Percentiles rank a stretch among this genome's conserved stretches.
phyloP scores from a whole-genome alignment of 371 early-diverging fungal species.

The Actinomortierella ambigua region DNA sequence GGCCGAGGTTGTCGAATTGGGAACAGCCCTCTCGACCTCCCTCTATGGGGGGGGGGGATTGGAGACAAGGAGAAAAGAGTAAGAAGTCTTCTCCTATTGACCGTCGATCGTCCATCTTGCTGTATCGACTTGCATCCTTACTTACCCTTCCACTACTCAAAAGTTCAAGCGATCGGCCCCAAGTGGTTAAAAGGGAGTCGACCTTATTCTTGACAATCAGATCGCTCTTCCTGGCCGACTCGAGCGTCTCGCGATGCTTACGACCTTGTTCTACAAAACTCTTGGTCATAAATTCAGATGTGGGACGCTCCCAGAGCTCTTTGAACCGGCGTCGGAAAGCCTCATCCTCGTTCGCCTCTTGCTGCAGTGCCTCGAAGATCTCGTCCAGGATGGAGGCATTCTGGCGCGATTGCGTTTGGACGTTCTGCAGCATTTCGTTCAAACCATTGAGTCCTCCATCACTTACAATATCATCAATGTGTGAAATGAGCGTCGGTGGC shows the following conservation, averaged over 20 bases:
- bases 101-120: not conserved
- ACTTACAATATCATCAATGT: constrained; percentile 75
- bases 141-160: constrained; percentile 48
- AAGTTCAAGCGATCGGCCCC: constrained; percentile 55
- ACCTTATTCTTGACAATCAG: constrained; percentile 67
- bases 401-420: constrained; percentile 59
- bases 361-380: constrained; percentile 66
- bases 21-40: constrained; percentile 57
- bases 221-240: constrained; percentile 74
- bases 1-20: constrained; percentile 42
- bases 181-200: constrained; percentile 61
- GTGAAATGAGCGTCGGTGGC: constrained; percentile 65
- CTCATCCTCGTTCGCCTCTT: constrained; percentile 78
- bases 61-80: no score
- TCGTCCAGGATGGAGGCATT: constrained; percentile 63
- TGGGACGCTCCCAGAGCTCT: constrained; percentile 64
- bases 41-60: no score
- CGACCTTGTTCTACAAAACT: constrained; percentile 63
- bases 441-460: constrained; percentile 73
- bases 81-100: no score
- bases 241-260: constrained; percentile 65
- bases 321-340: constrained; percentile 58
- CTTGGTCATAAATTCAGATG: constrained; percentile 64
- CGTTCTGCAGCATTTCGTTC: constrained; percentile 64
- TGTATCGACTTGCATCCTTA: not conserved